phyloP scores from a whole-genome alignment of 1,284 basidiomycete species.

The Rhodotorula sp. region DNA sequence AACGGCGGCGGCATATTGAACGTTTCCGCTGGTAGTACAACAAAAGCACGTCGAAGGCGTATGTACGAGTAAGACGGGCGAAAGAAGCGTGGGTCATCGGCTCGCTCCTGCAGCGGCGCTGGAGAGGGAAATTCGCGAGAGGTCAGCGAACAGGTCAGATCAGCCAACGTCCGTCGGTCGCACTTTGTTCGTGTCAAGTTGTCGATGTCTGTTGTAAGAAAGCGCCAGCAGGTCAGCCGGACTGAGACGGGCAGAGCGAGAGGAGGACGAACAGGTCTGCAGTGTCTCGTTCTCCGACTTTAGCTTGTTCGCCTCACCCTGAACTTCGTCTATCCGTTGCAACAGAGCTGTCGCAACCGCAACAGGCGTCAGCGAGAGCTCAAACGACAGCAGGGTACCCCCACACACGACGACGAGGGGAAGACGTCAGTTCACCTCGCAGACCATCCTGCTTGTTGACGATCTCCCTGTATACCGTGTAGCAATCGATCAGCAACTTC shows the following conservation, averaged over 20 bases:
- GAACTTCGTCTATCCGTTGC: conserved; percentile 64
- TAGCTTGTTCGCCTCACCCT: conserved; percentile 72
- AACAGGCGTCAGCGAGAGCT: not conserved
- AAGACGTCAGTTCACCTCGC: conserved; percentile 13
- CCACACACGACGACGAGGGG: not conserved
- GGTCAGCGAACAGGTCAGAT: not conserved
- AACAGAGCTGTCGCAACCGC: conserved; percentile 58
- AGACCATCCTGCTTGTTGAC: conserved; percentile 31
- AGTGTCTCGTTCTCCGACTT: conserved; percentile 72
- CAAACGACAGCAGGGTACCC: no score
- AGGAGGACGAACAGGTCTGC: conserved; percentile 60
- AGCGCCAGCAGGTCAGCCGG: not conserved
- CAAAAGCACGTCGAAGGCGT: not conserved
- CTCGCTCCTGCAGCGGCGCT: conserved; percentile 16
- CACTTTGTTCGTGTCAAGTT: conserved; percentile 63
- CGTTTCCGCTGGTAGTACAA: not conserved
- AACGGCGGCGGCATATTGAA: not conserved
- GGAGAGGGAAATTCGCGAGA: not conserved
- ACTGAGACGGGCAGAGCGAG: accelerated
- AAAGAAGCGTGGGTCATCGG: not conserved
- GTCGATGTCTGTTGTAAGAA: conserved; percentile 60
- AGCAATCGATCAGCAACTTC: not conserved
- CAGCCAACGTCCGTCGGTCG: not conserved
- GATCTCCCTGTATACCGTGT: conserved; percentile 16
- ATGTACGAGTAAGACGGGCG: not conserved